Conservation (phyloP, 305 asterid genomes). For the Fraxinus dipetala region DNA sequence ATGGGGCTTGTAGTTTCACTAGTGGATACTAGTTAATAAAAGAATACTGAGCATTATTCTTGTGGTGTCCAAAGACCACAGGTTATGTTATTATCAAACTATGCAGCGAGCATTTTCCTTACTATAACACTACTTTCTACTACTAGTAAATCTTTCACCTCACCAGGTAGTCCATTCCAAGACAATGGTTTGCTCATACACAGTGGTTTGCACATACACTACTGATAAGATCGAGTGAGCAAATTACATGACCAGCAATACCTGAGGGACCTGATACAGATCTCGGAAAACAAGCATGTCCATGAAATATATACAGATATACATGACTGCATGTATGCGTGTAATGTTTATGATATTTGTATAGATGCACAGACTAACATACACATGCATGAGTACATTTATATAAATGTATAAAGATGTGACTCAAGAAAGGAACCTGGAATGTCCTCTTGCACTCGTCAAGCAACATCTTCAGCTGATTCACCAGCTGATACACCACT, state of each 20-base stretch:
- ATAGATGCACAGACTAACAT: background rate
- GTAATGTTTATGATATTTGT: background rate
- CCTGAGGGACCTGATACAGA: background rate
- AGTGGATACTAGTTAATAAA: background rate
- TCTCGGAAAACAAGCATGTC: background rate
- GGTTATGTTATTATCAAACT: background rate
- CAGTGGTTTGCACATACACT: background rate
- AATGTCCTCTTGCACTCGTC: conserved; percentile 90
- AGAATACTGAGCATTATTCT: background rate
- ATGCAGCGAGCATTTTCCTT: background rate
- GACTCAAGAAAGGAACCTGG: conserved; percentile 52
- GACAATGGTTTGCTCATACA: background rate
- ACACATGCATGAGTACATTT: background rate
- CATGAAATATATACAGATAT: background rate
- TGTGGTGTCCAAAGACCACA: background rate
- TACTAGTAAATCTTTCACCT: background rate
- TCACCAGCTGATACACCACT: conserved; percentile 74
- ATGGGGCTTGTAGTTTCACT: background rate
- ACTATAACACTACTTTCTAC: background rate
- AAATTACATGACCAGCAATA: background rate
- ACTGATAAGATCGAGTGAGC: background rate
- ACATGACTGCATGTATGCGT: background rate
- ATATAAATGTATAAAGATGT: background rate
- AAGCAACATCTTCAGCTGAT: conserved; percentile 83
- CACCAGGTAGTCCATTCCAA: background rate